Evolutionary conservation across 2,329 filamentous ascomycete genomes (phyloP).

Genomic region (Trichoderma sp.): DNA sequence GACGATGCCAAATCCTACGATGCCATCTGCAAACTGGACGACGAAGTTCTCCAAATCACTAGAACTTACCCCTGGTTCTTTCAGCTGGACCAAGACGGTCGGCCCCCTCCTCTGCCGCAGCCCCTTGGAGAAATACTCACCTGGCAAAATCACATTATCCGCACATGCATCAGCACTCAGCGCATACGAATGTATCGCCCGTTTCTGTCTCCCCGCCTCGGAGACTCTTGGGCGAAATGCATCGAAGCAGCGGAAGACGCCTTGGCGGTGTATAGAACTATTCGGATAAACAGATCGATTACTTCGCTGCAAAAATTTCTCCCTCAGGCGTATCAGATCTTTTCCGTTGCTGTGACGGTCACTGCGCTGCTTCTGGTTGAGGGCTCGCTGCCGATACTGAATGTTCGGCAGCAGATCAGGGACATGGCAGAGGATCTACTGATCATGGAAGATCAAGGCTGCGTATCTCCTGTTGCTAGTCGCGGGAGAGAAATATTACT

Average conservation of each 20-base stretch:
- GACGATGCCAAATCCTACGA: conserved; percentile 11
- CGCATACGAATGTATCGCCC: conserved; percentile 26
- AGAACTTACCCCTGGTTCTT: conserved; percentile 21
- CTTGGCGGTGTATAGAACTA: conserved; percentile 16
- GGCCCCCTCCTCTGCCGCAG: conserved; percentile 11
- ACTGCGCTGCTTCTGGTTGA: conserved; percentile 21
- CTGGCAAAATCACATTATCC: conserved; percentile 25
- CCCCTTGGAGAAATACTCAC: conserved; percentile 17
- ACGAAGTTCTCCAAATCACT: conserved; percentile 17
- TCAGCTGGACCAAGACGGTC: conserved; percentile 19
- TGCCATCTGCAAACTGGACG: conserved; percentile 11
- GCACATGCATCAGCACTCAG: conserved; percentile 24
- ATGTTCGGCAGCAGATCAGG: conserved; percentile 17
- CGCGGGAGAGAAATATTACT: conserved; percentile 19
- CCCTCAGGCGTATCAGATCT: conserved; percentile 21
- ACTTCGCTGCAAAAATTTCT: conserved; percentile 21
- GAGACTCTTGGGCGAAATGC: conserved; percentile 20
- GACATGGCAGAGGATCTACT: conserved; percentile 20
- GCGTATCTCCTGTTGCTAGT: conserved; percentile 17
- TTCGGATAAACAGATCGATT: neutral
- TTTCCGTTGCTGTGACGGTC: conserved; percentile 21
- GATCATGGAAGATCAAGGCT: conserved; percentile 17
- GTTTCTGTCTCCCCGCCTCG: conserved; percentile 12
- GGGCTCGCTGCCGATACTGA: conserved; percentile 21
- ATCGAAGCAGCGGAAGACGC: conserved; percentile 21